phyloP scores from a whole-genome alignment of 2,329 filamentous ascomycete species.

The Chaetomiaceae sp. region DNA sequence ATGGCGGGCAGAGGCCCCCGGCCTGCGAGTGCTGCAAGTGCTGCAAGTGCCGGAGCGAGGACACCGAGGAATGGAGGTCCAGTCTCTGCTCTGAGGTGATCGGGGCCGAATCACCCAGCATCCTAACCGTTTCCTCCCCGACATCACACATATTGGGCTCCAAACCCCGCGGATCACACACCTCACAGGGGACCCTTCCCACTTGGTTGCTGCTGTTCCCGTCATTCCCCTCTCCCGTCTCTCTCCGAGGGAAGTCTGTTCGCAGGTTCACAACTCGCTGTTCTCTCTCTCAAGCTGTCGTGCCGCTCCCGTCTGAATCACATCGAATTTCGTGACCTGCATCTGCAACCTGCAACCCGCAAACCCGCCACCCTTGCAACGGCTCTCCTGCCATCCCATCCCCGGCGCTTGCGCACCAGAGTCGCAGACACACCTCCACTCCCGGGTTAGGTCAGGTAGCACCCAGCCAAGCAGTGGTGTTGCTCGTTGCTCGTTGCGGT shows the following conservation, averaged over 20 bases:
- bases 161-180: slow-evolving; percentile 14
- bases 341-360: too few relatives aligned
- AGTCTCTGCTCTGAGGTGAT: neutral
- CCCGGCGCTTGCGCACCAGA: slow-evolving; percentile 24
- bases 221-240: neutral
- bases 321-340: slow-evolving; percentile 20
- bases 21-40: slow-evolving; percentile 5
- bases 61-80: neutral
- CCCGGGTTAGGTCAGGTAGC: too few relatives aligned
- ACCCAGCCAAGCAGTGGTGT: too few relatives aligned
- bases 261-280: neutral
- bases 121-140: neutral
- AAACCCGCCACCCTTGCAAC: slow-evolving; percentile 6
- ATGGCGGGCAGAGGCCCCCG: slow-evolving; percentile 4
- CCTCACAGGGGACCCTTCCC: slow-evolving; percentile 11
- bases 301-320: slow-evolving; percentile 11
- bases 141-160: slow-evolving; percentile 24
- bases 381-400: slow-evolving; percentile 13
- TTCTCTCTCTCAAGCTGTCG: neutral
- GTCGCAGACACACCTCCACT: too few relatives aligned
- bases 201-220: slow-evolving; percentile 6
- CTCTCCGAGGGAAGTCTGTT: too few relatives aligned
- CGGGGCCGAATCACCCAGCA: slow-evolving; percentile 2
- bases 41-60: slow-evolving; percentile 12
- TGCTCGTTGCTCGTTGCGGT: slow-evolving; percentile 20